Evolutionary conservation across 2,329 filamentous ascomycete genomes (phyloP).

Genomic region (Diaporthe destruens): DNA sequence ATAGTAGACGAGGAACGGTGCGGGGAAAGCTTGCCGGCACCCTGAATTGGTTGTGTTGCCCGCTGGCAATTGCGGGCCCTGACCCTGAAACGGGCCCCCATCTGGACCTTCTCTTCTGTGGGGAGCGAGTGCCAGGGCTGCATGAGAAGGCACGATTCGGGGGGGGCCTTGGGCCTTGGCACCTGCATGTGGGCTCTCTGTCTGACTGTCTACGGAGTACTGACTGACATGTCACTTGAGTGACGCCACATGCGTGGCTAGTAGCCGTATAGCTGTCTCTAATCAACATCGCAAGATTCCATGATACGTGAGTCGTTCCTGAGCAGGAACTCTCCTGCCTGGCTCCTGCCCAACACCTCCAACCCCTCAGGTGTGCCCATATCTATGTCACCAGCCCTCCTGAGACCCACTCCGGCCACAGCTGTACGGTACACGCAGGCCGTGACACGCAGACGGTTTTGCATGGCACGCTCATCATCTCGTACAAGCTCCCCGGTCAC

Average conservation of each 20-base stretch:
- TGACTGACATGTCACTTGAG: constrained; percentile 28
- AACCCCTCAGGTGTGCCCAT: not conserved
- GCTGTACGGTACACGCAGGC: not conserved
- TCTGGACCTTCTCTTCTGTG: not conserved
- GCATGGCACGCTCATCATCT: constrained; percentile 25
- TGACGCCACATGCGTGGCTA: constrained; percentile 16
- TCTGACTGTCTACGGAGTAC: not conserved
- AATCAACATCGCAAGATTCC: constrained; percentile 3
- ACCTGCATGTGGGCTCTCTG: constrained; percentile 1
- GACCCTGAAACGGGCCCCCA: constrained; percentile 26
- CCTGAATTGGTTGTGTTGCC: not conserved
- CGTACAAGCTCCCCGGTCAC: constrained; percentile 27
- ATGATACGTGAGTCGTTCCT: constrained; percentile 32
- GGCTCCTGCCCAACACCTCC: not conserved
- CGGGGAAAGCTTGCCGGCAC: constrained; percentile 14
- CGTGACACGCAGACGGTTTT: constrained; percentile 31
- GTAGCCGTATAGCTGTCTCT: not conserved
- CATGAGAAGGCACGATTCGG: constrained; percentile 14
- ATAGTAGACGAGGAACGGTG: constrained; percentile 15
- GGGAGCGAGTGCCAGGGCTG: constrained; percentile 19
- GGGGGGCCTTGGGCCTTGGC: constrained; percentile 9
- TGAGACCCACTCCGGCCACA: constrained; percentile 4
- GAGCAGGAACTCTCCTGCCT: not conserved
- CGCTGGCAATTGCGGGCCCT: not conserved
- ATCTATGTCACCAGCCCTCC: constrained; percentile 15